Base-by-base conservation (phyloP, 2,329 filamentous ascomycete genomes). In the Aspergillus alliaceus region DNA sequence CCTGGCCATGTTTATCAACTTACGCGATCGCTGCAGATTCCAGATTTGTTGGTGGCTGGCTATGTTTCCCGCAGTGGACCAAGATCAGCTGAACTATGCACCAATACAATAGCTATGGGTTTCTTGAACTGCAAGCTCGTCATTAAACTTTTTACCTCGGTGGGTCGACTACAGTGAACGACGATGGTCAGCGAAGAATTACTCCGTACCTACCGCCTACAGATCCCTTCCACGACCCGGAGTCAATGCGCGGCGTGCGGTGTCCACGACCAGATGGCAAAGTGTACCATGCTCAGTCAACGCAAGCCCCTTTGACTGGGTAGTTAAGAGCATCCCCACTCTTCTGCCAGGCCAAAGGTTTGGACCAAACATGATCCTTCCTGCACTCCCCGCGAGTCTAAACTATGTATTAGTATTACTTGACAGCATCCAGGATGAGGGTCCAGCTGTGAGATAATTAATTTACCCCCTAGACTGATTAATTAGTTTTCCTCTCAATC, bases 11-110 rank as follows among this genome's bases (percentile, higher is more conserved):
- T 42, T 32, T 22, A 54, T 56, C 50, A 34, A 51, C 54, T 61
- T 58, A 47, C 20, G 32, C 51, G 29, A 53, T 44, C 34, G 18
- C 27, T 58, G 56, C 31, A 54, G 56, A 29, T 54, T 51, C 35
- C 42, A 32, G 31, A 24, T 51, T 27, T 46, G 37, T 31, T 53
- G 53, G 58, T 60, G 60, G 58, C 60, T 60, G 60, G 58, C 55
- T 51, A 59, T 44, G 44, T 27, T 37, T 42, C 51, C 54, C 49
- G 54, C 46, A 47, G 32, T 57, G 44, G 48, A 51, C 25, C 47
- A 40, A 44, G 51, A 54, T 56, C 52, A 54, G 50, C 54, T 54
- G 20, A 14, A 12, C n/a, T 37, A 27, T 27, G 34, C n/a, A 40
- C 37, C 46, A 48, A 37, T 34, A 32, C 35, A 51, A 32, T 50